phyloP scores from a whole-genome alignment of 2,329 filamentous ascomycete species.

The Microsporum canis region DNA sequence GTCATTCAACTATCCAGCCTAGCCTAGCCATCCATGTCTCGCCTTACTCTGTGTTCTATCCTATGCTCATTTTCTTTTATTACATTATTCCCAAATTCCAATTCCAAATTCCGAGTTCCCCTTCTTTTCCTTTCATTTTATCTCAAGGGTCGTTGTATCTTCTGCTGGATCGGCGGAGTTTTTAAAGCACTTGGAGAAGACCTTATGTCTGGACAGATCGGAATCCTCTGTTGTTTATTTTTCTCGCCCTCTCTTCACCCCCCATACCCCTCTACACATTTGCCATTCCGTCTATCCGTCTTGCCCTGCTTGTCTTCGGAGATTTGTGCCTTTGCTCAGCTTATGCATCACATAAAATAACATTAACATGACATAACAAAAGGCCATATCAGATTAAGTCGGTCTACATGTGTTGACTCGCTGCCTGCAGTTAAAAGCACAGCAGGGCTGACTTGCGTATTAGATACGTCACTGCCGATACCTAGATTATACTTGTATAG shows the following conservation, averaged over 20 bases:
- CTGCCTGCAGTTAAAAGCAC: not conserved
- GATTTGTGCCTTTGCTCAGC: not conserved
- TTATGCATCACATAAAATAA: conserved; percentile 2
- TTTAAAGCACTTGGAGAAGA: conserved; percentile 9
- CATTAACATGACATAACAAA: not conserved
- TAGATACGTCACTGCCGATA: too few species aligned
- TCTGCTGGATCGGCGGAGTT: conserved; percentile 12
- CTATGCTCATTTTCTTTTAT: not conserved
- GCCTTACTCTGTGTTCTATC: not conserved
- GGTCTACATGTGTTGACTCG: not conserved
- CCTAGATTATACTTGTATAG: too few species aligned
- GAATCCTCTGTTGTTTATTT: not conserved
- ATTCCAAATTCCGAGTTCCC: not conserved
- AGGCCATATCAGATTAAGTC: not conserved
- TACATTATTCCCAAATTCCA: not conserved
- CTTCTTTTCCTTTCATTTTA: conserved; percentile 7
- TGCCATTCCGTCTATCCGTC: not conserved
- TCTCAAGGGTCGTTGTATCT: conserved; percentile 12
- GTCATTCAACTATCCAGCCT: not conserved
- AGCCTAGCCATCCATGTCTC: not conserved
- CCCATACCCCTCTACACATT: not conserved
- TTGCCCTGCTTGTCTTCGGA: not conserved
- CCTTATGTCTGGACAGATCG: conserved; percentile 6
- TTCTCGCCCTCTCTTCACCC: not conserved
- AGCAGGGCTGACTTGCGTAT: too few species aligned